phyloP scores from a whole-genome alignment of 306 rosid species.

The Erythrophleum fordii region DNA sequence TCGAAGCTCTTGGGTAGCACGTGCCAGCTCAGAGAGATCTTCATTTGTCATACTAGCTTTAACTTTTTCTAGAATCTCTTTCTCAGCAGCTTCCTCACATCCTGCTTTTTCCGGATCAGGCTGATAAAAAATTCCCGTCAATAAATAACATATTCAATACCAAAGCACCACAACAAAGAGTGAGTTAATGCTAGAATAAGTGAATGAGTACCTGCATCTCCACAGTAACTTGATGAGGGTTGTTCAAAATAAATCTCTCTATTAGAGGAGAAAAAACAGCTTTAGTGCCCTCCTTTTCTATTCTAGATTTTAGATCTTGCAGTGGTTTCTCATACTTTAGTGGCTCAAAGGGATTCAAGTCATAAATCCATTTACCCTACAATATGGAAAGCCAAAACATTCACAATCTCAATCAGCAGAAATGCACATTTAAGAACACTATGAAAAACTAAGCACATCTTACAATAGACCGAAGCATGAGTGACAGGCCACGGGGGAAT shows the following conservation, averaged over 20 bases:
- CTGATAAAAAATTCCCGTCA: slow-evolving; percentile 53
- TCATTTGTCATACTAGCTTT: slow-evolving; percentile 84
- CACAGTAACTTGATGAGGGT: slow-evolving; percentile 83
- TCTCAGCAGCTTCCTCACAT: slow-evolving; percentile 83
- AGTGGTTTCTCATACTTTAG: slow-evolving; percentile 93
- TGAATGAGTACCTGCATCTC: slow-evolving; percentile 86
- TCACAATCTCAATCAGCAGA: slow-evolving; percentile 19
- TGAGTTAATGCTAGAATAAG: slow-evolving; percentile 5
- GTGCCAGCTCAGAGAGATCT: slow-evolving; percentile 87
- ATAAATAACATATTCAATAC: background rate
- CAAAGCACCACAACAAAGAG: background rate
- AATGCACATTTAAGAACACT: slow-evolving; percentile 19
- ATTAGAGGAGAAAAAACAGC: slow-evolving; percentile 91
- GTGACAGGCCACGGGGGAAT: slow-evolving; percentile 90
- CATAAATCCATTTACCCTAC: slow-evolving; percentile 99
- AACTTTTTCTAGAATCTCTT: slow-evolving; percentile 71
- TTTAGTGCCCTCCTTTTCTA: slow-evolving; percentile 84
- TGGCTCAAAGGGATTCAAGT: slow-evolving; percentile 96
- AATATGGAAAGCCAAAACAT: slow-evolving; percentile 32
- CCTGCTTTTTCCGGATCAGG: slow-evolving; percentile 95
- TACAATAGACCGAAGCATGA: slow-evolving; percentile 97
- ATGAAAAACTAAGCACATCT: slow-evolving; percentile 39
- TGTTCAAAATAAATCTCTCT: slow-evolving; percentile 83
- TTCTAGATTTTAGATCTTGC: slow-evolving; percentile 81
- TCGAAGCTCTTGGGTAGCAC: slow-evolving; percentile 83